Base-by-base conservation (phyloP, 2,329 filamentous ascomycete species). In the Chalara sp. region DNA sequence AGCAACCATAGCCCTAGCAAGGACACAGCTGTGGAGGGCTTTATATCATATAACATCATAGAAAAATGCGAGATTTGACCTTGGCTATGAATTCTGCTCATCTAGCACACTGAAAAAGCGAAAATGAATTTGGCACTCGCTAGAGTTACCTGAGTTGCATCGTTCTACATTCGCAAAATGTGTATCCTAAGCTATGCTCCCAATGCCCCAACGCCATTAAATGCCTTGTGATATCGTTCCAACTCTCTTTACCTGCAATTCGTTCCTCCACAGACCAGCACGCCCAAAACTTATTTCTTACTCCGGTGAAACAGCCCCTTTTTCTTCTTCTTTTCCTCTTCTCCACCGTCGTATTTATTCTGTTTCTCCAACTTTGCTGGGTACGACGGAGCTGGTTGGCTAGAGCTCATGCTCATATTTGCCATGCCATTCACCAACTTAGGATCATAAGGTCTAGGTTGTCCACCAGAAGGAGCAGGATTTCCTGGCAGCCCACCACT, bases 341-440 rank as follows among this genome's bases (percentile, higher is more conserved):
- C 55, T 48, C 46, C 49, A 7, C n/a, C 12, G 45, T 57, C 43
- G 72, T 82, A 83, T 68, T 81, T 81, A 56, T 78, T 74, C 56
- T 37, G 8, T n/a, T 71, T 70, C 48, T 70, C 68, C 13, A 67
- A 59, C 66, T 83, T 82, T 53, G 52, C 63, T 31, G 58, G 56
- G 53, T 67, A 62, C 47, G 54, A 37, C 5, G 51, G 29, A 12
- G 8, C 21, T 2, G 61, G 58, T 57, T 61, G 60, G 58, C 56
- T 46, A 5, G 60, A 55, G 28, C 59, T 60, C 53, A 64, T 54
- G 32, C 48, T 61, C 54, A 64, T 56, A 21, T 51, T 52, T 37
- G 58, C 57, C 35, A 63, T 10, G 6, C 55, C 57, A 30, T 58
- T 56, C 5, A 65, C 55, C 51, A 35, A 13, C 32, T 32, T 37